These are phyloP conservation scores for Ceratopteris richardii DNA, from an alignment of 75 land plant species.

Conservation along the genomic window DNA sequence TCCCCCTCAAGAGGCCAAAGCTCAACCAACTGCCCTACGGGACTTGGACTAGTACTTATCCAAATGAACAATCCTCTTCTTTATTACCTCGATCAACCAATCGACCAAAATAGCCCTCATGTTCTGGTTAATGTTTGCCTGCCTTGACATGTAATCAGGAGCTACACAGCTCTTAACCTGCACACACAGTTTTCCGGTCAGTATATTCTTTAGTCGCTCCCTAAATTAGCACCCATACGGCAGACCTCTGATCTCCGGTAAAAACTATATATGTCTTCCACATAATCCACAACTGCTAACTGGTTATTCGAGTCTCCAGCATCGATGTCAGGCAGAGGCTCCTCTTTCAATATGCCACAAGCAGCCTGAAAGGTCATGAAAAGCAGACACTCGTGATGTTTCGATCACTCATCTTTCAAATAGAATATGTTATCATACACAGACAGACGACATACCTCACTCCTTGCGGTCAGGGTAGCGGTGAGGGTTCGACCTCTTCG, in stretches of 20 bases:
- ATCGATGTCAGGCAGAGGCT: conserved; percentile 3
- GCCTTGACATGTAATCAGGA: conserved; percentile 54
- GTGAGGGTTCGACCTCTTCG: not conserved
- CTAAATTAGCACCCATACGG: not conserved
- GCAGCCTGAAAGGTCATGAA: too few relatives aligned
- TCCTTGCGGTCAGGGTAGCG: not conserved
- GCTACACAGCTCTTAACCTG: conserved; percentile 42
- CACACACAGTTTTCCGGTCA: too few relatives aligned
- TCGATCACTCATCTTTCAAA: not conserved
- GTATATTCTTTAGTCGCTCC: too few relatives aligned
- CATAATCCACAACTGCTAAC: conserved; percentile 60
- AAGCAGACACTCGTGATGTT: not conserved
- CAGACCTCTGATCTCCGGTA: conserved; percentile 56
- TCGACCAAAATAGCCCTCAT: conserved; percentile 75
- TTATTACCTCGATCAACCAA: conserved; percentile 74
- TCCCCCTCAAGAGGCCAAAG: too few relatives aligned
- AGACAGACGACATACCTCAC: not conserved
- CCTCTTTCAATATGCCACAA: not conserved
- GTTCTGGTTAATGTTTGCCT: conserved; percentile 47
- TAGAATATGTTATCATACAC: not conserved
- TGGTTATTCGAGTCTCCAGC: conserved; percentile 17
- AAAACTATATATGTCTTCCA: conserved; percentile 65
- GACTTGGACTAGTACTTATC: too few relatives aligned
- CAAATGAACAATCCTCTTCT: too few relatives aligned
- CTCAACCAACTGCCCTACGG: too few relatives aligned